A percentile compares a stretch with the other conserved stretches of the same genome.
Conservation (phyloP, 192 early-diverging fungal genomes). For the Obelidium mucronatum region DNA sequence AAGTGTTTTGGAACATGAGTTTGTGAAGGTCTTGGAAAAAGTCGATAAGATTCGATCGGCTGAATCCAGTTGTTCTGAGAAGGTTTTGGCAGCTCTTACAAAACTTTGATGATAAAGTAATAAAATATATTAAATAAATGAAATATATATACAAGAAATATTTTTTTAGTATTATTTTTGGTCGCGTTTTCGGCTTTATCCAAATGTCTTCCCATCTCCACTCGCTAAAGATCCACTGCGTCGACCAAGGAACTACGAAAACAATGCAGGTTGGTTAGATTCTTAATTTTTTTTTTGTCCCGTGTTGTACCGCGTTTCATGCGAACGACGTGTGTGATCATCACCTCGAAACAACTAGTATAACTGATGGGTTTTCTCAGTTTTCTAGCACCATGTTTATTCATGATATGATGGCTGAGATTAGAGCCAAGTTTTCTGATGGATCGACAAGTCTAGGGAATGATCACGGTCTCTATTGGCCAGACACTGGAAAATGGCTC, state of each 20-base stretch:
- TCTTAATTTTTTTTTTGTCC: not conserved
- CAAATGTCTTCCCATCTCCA: too few species aligned
- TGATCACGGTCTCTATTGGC: conserved; percentile 63
- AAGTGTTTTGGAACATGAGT: not conserved
- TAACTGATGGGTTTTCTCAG: too few species aligned
- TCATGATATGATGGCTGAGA: conserved; percentile 62
- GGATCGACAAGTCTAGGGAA: conserved; percentile 54
- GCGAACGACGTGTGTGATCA: not conserved
- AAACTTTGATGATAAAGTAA: too few species aligned
- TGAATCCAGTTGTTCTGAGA: too few species aligned
- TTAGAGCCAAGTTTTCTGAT: conserved; percentile 56
- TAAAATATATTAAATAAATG: too few species aligned
- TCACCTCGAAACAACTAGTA: not conserved
- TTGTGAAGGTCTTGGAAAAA: not conserved
- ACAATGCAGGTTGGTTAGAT: conserved; percentile 48
- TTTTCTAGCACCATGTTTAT: conserved; percentile 56
- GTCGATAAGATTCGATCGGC: too few species aligned
- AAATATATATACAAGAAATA: too few species aligned
- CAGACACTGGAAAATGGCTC: conserved; percentile 64
- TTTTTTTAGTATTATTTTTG: too few species aligned
- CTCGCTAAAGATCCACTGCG: conserved; percentile 47
- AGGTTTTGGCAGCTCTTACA: too few species aligned
- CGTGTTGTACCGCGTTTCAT: not conserved
- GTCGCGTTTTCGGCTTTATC: too few species aligned
- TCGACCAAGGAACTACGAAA: conserved; percentile 48